These are phyloP conservation scores for Malus sieversii DNA, from an alignment of 306 rosid species.

Conservation along the genomic window DNA sequence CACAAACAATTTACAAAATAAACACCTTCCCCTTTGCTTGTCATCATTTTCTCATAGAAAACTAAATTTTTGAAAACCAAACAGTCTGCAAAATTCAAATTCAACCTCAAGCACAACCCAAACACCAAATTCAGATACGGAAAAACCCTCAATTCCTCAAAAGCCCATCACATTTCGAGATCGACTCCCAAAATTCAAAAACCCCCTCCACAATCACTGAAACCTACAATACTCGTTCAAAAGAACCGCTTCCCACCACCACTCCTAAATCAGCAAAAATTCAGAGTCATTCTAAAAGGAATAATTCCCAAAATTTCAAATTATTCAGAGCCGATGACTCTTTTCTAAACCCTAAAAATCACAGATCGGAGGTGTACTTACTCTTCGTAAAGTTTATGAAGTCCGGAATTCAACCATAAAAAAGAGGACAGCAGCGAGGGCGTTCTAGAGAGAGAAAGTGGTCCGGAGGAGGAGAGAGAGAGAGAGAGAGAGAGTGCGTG, in stretches of 20 bases:
- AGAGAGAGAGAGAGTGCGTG: conserved; percentile 5
- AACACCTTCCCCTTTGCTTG: not conserved
- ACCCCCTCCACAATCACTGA: not conserved
- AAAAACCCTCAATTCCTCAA: not conserved
- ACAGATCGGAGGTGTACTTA: conserved; percentile 39
- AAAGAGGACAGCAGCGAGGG: not conserved
- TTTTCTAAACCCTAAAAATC: conserved; percentile 38
- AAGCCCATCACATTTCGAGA: conserved; percentile 11
- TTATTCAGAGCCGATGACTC: not conserved
- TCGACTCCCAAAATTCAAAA: conserved; percentile 1
- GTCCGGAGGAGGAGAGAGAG: conserved; percentile 17
- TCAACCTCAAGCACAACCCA: not conserved
- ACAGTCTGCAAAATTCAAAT: not conserved
- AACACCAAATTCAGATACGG: not conserved
- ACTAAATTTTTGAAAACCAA: not conserved
- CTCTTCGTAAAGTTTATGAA: conserved; percentile 36
- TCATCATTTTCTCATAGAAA: not conserved
- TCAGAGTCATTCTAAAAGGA: not conserved
- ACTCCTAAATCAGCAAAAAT: not conserved
- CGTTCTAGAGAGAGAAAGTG: conserved; percentile 16
- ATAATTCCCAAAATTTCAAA: not conserved
- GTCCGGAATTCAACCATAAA: conserved; percentile 13
- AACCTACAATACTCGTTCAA: no score
- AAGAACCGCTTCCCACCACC: not conserved
- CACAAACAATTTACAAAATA: not conserved